These are phyloP conservation scores for Microsporum ferrugineum DNA, from an alignment of 2,329 filamentous ascomycete genomes.

Conservation along the genomic window DNA sequence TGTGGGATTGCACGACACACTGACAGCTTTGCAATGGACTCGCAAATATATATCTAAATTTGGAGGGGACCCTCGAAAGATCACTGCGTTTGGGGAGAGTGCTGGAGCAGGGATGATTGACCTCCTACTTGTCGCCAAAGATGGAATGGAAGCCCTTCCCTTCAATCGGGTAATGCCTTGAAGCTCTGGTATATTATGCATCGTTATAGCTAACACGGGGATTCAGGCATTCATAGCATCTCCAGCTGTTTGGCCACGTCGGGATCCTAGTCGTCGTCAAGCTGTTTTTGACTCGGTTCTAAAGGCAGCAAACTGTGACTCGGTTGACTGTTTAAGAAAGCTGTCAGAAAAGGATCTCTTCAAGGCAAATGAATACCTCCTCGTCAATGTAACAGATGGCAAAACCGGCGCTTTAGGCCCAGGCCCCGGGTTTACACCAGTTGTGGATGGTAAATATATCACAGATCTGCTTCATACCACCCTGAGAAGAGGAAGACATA, in stretches of 20 bases:
- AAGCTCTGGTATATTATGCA: background rate
- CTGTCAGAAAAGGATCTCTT: slow-evolving; percentile 7
- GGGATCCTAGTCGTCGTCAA: slow-evolving; percentile 3
- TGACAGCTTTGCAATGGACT: slow-evolving; percentile 48
- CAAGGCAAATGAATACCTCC: slow-evolving; percentile 9
- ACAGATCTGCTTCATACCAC: slow-evolving; percentile 2
- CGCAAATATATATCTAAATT: slow-evolving; percentile 44
- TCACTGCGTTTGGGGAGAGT: slow-evolving; percentile 43
- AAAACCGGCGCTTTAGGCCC: slow-evolving; percentile 7
- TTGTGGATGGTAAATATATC: slow-evolving; percentile 11
- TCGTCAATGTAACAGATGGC: slow-evolving; percentile 5
- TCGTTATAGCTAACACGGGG: background rate
- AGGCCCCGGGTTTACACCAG: slow-evolving; percentile 8
- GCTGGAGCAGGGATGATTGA: slow-evolving; percentile 29
- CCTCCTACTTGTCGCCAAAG: slow-evolving; percentile 2
- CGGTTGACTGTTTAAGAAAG: slow-evolving; percentile 7
- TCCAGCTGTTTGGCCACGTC: slow-evolving; percentile 7
- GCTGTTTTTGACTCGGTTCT: slow-evolving; percentile 9
- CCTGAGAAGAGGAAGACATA: background rate
- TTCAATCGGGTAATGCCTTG: background rate
- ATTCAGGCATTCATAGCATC: slow-evolving; percentile 11
- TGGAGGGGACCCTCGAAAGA: slow-evolving; percentile 41
- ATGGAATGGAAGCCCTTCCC: slow-evolving; percentile 2
- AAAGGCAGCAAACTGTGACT: slow-evolving; percentile 10
- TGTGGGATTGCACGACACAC: slow-evolving; percentile 46